A percentile compares a stretch with the other conserved stretches of the same genome.
phyloP scores from a whole-genome alignment of 1,139 yeast species.

The Zygoascus meyerae region DNA sequence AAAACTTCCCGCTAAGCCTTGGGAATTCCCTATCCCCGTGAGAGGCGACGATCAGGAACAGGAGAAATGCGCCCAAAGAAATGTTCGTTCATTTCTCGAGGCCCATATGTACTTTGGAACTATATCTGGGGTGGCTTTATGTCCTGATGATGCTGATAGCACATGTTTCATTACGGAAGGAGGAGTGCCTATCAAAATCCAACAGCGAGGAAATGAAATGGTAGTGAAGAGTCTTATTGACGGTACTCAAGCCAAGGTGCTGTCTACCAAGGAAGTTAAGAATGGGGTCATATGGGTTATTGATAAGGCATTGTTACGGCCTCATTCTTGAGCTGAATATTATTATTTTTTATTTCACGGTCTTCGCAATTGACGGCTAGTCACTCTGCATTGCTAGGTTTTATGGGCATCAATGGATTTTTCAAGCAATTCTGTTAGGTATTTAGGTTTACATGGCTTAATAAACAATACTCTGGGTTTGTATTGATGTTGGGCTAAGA shows the following conservation, averaged over 20 bases:
- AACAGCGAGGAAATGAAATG: conserved; percentile 8
- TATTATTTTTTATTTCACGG: background rate
- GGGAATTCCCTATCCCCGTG: conserved; percentile 32
- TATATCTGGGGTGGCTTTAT: conserved; percentile 11
- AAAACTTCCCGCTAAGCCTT: conserved; percentile 30
- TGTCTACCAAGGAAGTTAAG: conserved; percentile 19
- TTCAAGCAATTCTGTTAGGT: no score
- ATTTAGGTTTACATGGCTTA: no score
- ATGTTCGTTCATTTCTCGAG: conserved; percentile 28
- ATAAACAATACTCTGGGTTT: no score
- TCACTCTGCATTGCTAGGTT: background rate
- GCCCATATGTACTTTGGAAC: conserved; percentile 28
- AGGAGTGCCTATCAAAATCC: conserved; percentile 12
- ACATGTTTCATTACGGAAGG: conserved; percentile 16
- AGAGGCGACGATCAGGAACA: conserved; percentile 22
- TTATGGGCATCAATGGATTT: no score
- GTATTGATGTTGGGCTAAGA: no score
- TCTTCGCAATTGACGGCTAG: background rate
- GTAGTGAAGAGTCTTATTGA: conserved; percentile 15
- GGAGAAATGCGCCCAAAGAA: conserved; percentile 26
- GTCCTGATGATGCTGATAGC: conserved; percentile 6
- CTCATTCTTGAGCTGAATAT: background rate
- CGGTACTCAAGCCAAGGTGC: conserved; percentile 19
- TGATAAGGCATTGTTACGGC: background rate
- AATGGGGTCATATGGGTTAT: conserved; percentile 28